Conservation (phyloP, 2,329 filamentous ascomycete species). For the Lecanicillium sp. region DNA sequence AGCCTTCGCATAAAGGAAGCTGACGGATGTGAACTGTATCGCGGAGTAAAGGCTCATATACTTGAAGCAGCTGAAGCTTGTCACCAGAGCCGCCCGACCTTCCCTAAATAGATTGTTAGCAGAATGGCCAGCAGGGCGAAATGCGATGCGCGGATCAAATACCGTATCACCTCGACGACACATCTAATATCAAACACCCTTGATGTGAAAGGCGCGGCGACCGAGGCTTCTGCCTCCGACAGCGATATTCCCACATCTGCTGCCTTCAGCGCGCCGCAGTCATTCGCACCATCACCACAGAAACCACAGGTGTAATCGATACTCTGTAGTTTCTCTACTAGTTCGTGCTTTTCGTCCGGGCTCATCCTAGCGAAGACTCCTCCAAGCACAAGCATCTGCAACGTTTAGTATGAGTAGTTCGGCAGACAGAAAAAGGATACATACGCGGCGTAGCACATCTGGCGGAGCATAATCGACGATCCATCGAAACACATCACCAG, state of each 20-base stretch:
- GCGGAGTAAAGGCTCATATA: conserved; percentile 99
- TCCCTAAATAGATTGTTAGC: conserved; percentile 47
- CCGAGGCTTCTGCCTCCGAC: conserved; percentile 93
- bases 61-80: conserved; percentile 98
- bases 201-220: conserved; percentile 96
- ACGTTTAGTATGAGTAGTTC: conserved; percentile 3
- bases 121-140: neutral
- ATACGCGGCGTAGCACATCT: conserved; percentile 63
- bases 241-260: conserved; percentile 96
- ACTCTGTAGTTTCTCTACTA: conserved; percentile 93
- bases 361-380: conserved; percentile 98
- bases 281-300: conserved; percentile 95
- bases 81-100: conserved; percentile 90
- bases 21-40: conserved; percentile 97
- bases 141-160: conserved; percentile 15
- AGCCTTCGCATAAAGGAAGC: conserved; percentile 88
- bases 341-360: conserved; percentile 94
- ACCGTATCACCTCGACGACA: conserved; percentile 84
- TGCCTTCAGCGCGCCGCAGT: conserved; percentile 93
- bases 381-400: conserved; percentile 76
- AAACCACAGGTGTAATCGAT: conserved; percentile 95
- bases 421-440: conserved; percentile 14
- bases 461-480: conserved; percentile 83
- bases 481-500: conserved; percentile 94
- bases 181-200: conserved; percentile 94